phyloP scores from a whole-genome alignment of 257 asterid species.

The Galeopsis tetrahit region DNA sequence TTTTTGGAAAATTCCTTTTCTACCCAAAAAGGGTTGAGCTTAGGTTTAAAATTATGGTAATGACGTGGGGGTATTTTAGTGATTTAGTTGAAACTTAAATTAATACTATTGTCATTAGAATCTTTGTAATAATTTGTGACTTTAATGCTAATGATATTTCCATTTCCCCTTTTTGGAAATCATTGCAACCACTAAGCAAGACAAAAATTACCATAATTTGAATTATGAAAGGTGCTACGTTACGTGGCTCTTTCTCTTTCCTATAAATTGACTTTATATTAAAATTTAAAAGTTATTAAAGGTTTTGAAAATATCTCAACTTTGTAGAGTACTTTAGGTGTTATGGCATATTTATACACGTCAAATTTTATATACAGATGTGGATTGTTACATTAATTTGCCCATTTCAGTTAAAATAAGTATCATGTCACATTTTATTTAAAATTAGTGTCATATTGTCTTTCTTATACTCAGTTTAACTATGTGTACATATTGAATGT shows the following conservation, averaged over 20 bases:
- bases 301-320: no score
- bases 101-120: constrained; percentile 28
- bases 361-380: no score
- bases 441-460: no score
- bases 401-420: no score
- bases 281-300: neutral
- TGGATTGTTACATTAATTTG: no score
- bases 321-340: no score
- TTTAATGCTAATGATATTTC: constrained; percentile 45
- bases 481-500: no score
- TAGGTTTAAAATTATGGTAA: neutral
- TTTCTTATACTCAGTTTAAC: no score
- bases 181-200: constrained; percentile 14
- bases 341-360: no score
- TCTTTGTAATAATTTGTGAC: constrained; percentile 44
- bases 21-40: constrained; percentile 6
- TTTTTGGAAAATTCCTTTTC: constrained; percentile 8
- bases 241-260: neutral
- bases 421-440: no score
- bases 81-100: neutral
- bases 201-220: constrained; percentile 9
- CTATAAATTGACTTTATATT: neutral
- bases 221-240: constrained; percentile 4
- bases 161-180: constrained; percentile 33
- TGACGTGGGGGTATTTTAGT: constrained; percentile 31